These are phyloP conservation scores for Dipteronia sinensis DNA, from an alignment of 345 rosid genomes.

Conservation along the genomic window DNA sequence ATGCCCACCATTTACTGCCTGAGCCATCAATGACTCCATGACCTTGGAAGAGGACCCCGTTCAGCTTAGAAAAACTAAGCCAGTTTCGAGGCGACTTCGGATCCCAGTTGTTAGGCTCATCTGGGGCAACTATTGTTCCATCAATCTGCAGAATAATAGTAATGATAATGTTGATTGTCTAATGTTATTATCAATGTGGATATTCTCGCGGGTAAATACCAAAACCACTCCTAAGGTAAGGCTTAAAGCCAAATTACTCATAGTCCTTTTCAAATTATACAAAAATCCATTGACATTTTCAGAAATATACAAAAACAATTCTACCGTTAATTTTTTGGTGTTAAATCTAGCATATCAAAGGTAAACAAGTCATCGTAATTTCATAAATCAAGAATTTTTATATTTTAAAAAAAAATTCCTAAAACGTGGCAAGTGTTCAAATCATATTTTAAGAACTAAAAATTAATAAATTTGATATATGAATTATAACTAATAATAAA, in stretches of 20 bases:
- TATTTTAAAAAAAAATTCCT: neutral
- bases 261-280: neutral
- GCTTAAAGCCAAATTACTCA: neutral
- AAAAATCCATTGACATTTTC: neutral
- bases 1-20: slow-evolving; percentile 98
- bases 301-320: neutral
- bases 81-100: slow-evolving; percentile 62
- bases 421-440: neutral
- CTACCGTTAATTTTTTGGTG: neutral
- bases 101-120: slow-evolving; percentile 86
- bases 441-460: neutral
- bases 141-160: slow-evolving; percentile 62
- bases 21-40: slow-evolving; percentile 93
- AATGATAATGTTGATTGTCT: neutral
- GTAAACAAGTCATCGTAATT: neutral
- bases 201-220: neutral
- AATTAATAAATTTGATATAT: neutral
- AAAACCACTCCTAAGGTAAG: neutral
- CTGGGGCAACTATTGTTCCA: slow-evolving; percentile 91
- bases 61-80: slow-evolving; percentile 87
- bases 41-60: slow-evolving; percentile 77
- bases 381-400: neutral
- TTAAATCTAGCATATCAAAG: neutral
- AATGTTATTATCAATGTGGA: neutral
- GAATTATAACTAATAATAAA: neutral